Evolutionary conservation across 805 yeast genomes (phyloP), one percentile per base, ranked within the genome.

Genomic region (Wickerhamomyces ciferrii): DNA sequence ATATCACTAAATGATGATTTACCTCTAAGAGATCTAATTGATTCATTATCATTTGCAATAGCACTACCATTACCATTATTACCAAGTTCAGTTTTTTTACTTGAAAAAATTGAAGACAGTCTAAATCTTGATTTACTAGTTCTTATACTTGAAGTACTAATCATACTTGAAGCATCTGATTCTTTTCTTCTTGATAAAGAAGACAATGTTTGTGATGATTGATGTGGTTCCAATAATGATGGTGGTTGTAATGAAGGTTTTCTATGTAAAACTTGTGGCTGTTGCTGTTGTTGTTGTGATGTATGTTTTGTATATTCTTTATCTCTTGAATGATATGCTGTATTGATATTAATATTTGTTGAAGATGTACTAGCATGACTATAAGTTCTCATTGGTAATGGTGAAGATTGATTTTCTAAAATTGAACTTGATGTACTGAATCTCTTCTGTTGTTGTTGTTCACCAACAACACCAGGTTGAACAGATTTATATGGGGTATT

Each of bases 21-120:
- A 11, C 55, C 52, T 44, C 55, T 56, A 29, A 59, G 18, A 2
- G 63, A 55, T 49, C 55, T 58, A 7, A 58, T 37, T 1, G 61
- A 56, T 27, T 56, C 62, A 46, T 69, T 69, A 39, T 67, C 72
- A 35, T 58, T 18, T 5, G 14, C 21, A 34, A 18, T 18, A 9
- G 21, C 20, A 34, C 21, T 17, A 7, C 37, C 37, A 34, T n/a
- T n/a, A n/a, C 34, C 34, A 29, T 15, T 15, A 29, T 34, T 34
- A 7, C 4, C 11, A 13, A 11, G 5, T 15, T 37, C 39, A 37
- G 20, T 37, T 20, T 37, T 37, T 21, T 37, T 37, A 14, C 25
- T 18, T 5, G 56, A 45, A 42, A 59, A 59, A 23, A 59, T 46
- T 2, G 61, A 55, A 1, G 62, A 58, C 18, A 59, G 38, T 48